These are phyloP conservation scores for Amoebophrya sp. DNA, from an alignment of 169 alveolate genomes.

Conservation along the genomic window DNA sequence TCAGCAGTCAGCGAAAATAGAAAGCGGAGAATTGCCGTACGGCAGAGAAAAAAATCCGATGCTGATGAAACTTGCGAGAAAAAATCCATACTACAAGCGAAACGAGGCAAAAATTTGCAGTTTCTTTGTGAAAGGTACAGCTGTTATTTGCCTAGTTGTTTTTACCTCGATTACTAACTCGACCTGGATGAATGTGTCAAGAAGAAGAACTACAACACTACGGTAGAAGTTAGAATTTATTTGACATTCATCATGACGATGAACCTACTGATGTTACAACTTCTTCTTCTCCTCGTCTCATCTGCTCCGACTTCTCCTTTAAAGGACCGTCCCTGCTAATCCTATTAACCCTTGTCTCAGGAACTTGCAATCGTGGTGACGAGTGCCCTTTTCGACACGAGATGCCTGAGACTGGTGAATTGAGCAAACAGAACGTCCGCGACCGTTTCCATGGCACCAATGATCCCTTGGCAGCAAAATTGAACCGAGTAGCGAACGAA, in stretches of 20 bases:
- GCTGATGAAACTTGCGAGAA: conserved; percentile 62
- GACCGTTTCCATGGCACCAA: conserved; percentile 68
- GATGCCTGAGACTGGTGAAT: conserved; percentile 52
- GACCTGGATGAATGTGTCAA: too few species aligned
- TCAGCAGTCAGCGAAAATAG: conserved; percentile 34
- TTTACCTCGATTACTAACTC: too few species aligned
- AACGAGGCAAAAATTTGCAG: conserved; percentile 88
- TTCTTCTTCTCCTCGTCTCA: too few species aligned
- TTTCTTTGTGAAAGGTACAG: conserved; percentile 79
- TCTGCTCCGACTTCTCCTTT: too few species aligned
- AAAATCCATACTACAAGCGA: conserved; percentile 76
- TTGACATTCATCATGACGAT: too few species aligned
- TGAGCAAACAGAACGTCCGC: conserved; percentile 63
- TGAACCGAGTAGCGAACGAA: conserved; percentile 55
- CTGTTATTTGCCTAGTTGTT: too few species aligned
- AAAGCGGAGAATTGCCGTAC: conserved; percentile 44
- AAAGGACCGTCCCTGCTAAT: too few species aligned
- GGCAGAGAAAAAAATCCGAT: conserved; percentile 45
- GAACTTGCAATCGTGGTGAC: conserved; percentile 83
- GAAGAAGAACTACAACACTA: too few species aligned
- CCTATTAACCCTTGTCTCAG: too few species aligned
- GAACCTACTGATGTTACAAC: too few species aligned
- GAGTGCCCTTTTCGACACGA: conserved; percentile 59
- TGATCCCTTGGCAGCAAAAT: conserved; percentile 73
- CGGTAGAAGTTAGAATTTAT: too few species aligned